These are phyloP conservation scores for Elongisporangium prolatum DNA, from an alignment of 352 stramenopile genomes.

Conservation along the genomic window DNA sequence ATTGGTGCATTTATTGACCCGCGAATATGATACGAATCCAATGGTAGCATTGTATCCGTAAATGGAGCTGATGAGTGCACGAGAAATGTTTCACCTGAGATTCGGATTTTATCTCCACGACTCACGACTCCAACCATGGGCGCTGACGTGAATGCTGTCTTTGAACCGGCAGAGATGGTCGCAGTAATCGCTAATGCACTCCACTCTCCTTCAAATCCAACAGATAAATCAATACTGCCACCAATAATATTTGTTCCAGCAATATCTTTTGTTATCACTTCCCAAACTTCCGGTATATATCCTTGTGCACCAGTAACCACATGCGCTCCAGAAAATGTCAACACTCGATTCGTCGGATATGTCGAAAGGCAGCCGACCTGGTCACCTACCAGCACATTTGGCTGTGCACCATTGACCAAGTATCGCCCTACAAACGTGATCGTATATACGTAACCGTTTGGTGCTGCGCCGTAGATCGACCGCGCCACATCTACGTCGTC, in stretches of 20 bases:
- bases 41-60: constrained; percentile 54
- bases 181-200: constrained; percentile 18
- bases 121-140: constrained; percentile 70
- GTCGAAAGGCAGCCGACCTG: constrained; percentile 28
- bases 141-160: constrained; percentile 26
- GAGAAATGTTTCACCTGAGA: constrained; percentile 52
- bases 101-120: constrained; percentile 50
- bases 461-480: constrained; percentile 35
- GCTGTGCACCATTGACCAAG: constrained; percentile 50
- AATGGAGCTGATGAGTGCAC: constrained; percentile 66
- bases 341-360: constrained; percentile 37
- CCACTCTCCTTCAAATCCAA: constrained; percentile 69
- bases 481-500: constrained; percentile 57
- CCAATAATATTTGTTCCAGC: constrained; percentile 26
- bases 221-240: constrained; percentile 65
- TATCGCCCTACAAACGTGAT: constrained; percentile 64
- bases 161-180: constrained; percentile 43
- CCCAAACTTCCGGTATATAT: constrained; percentile 63
- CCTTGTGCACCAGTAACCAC: constrained; percentile 34
- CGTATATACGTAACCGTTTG: constrained; percentile 66
- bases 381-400: constrained; percentile 42
- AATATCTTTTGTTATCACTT: constrained; percentile 43
- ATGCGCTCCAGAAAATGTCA: constrained; percentile 41
- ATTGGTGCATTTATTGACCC: constrained; percentile 26
- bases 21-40: constrained; percentile 66